Percentiles rank a stretch among this genome's conserved stretches.
Conservation (phyloP, 441 rosid species). For the Aquilaria agallochum region DNA sequence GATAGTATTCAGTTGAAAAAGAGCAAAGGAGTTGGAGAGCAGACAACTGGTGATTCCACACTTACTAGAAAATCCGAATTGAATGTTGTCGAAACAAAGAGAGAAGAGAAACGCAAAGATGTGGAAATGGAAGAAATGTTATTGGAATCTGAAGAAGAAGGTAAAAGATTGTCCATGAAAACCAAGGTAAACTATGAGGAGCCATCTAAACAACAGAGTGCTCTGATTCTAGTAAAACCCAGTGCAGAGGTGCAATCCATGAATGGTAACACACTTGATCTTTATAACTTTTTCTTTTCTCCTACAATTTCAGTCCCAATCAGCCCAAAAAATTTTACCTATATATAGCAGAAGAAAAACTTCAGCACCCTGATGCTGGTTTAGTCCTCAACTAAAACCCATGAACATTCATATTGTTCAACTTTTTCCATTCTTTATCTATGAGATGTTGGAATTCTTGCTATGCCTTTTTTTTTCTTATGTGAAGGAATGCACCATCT, state of each 20-base stretch:
- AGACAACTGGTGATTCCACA: slow-evolving; percentile 39
- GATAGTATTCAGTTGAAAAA: slow-evolving; percentile 18
- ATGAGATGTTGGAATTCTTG: slow-evolving; percentile 18
- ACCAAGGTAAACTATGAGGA: slow-evolving; percentile 15
- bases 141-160: slow-evolving; percentile 17
- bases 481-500: slow-evolving; percentile 63
- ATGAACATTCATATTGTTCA: neutral
- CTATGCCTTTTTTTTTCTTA: slow-evolving; percentile 12
- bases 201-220: slow-evolving; percentile 18
- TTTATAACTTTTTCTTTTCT: slow-evolving; percentile 14
- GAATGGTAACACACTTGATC: slow-evolving; percentile 28
- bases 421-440: slow-evolving; percentile 6
- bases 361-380: no score
- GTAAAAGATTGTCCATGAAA: slow-evolving; percentile 12
- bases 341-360: no score
- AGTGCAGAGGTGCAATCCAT: slow-evolving; percentile 18
- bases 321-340: no score
- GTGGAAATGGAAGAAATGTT: slow-evolving; percentile 17
- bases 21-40: slow-evolving; percentile 26
- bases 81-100: slow-evolving; percentile 8
- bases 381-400: neutral
- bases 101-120: slow-evolving; percentile 18
- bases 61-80: slow-evolving; percentile 50
- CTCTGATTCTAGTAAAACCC: slow-evolving; percentile 17
- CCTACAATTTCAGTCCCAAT: no score